These are phyloP conservation scores for Marchantia polymorpha DNA, from an alignment of 225 moss, liverwort and hornwort species.

Conservation along the genomic window DNA sequence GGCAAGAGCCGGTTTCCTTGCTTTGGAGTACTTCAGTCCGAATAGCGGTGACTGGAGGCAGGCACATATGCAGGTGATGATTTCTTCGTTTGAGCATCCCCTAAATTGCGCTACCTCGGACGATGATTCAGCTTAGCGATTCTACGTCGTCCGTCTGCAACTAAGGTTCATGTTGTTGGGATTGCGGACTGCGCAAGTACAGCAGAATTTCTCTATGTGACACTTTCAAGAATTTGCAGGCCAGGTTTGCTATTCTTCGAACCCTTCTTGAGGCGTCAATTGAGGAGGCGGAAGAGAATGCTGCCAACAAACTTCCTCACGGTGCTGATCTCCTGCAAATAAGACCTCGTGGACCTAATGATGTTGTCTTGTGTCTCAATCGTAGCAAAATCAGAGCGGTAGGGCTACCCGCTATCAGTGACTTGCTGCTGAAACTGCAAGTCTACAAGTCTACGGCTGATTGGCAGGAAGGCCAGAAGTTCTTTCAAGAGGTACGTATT, in stretches of 20 bases:
- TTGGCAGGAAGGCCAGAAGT: constrained; percentile 11
- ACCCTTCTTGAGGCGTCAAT: constrained; percentile 27
- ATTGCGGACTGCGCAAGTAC: background rate
- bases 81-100: background rate
- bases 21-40: constrained; percentile 30
- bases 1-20: constrained; percentile 39
- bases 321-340: constrained; percentile 19
- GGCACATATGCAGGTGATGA: constrained; percentile 43
- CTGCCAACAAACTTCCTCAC: background rate
- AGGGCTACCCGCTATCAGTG: constrained; percentile 36
- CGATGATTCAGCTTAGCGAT: background rate
- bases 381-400: constrained; percentile 31
- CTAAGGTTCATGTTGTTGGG: background rate
- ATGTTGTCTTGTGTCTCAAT: constrained; percentile 13
- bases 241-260: constrained; percentile 34
- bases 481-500: constrained; percentile 25
- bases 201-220: too few relatives aligned
- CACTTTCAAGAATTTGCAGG: constrained; percentile 10
- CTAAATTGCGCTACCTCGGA: background rate
- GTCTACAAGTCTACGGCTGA: constrained; percentile 42
- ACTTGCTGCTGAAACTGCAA: constrained; percentile 36
- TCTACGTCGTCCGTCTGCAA: background rate
- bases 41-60: constrained; percentile 38
- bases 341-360: background rate
- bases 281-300: constrained; percentile 1